These are phyloP conservation scores for Phialocephala sp. DNA, from an alignment of 2,329 filamentous ascomycete genomes.

Conservation along the genomic window DNA sequence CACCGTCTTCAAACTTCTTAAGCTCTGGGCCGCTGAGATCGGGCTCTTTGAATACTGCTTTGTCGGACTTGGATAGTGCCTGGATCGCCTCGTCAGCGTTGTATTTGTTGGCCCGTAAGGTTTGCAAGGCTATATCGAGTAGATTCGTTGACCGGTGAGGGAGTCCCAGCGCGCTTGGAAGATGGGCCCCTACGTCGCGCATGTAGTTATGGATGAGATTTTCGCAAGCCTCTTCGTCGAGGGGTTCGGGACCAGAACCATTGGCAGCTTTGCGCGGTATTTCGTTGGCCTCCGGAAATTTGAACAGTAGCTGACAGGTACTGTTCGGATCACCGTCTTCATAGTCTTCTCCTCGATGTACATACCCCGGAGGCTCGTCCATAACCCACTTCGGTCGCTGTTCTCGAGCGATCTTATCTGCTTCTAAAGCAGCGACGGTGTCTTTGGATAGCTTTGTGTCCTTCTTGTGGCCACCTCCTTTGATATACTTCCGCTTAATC, in stretches of 20 bases:
- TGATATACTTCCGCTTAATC: conserved; percentile 77
- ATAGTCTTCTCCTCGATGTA: conserved; percentile 80
- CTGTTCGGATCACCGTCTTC: conserved; percentile 72
- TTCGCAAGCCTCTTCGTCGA: conserved; percentile 43
- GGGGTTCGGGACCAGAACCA: conserved; percentile 36
- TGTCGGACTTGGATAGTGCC: conserved; percentile 70
- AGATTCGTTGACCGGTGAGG: conserved; percentile 83
- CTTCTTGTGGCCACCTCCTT: conserved; percentile 69
- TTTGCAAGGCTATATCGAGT: conserved; percentile 79
- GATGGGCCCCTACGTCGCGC: conserved; percentile 74
- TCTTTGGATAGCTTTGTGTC: conserved; percentile 82
- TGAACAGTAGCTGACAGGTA: conserved; percentile 80
- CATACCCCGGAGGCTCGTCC: conserved; percentile 87
- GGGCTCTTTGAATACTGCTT: conserved; percentile 81
- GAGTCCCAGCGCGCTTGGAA: conserved; percentile 66
- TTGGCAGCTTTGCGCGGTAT: conserved; percentile 46
- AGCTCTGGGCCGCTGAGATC: conserved; percentile 77
- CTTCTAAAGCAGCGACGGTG: conserved; percentile 77
- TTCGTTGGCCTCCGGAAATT: conserved; percentile 64
- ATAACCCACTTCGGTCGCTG: conserved; percentile 91
- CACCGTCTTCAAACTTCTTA: conserved; percentile 91
- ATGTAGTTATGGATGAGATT: conserved; percentile 77
- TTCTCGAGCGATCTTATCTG: conserved; percentile 78
- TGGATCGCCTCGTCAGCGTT: conserved; percentile 73
- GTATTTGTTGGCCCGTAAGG: conserved; percentile 75